phyloP scores from a whole-genome alignment of 768 basidiomycete genomes.

The Tulasnella sp. region DNA sequence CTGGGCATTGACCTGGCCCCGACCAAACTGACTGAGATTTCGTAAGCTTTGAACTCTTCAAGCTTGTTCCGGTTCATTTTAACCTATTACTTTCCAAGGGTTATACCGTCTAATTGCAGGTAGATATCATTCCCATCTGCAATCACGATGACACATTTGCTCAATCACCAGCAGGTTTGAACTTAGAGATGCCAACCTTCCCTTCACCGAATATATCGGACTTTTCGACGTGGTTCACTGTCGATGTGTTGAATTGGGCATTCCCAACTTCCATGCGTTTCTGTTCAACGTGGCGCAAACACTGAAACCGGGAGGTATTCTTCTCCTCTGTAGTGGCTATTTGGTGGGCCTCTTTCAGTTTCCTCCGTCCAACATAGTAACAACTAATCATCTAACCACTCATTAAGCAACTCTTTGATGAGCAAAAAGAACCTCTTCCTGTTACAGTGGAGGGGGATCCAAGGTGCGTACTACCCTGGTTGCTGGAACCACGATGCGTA shows the following conservation, averaged over 20 bases:
- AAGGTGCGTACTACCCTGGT: neutral
- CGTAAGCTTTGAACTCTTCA: neutral
- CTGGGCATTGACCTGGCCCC: too few relatives aligned
- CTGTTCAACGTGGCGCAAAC: neutral
- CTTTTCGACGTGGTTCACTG: neutral
- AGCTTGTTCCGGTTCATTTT: too few relatives aligned
- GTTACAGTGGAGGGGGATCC: conserved; percentile 5
- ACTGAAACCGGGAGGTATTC: neutral
- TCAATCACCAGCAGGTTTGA: too few relatives aligned
- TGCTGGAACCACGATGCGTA: too few relatives aligned
- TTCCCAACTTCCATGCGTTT: neutral
- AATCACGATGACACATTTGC: too few relatives aligned
- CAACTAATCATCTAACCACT: too few relatives aligned
- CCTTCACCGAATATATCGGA: neutral
- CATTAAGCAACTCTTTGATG: conserved; percentile 5
- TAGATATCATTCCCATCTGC: neutral
- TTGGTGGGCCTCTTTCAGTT: too few relatives aligned
- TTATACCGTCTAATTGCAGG: neutral
- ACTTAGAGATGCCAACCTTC: neutral
- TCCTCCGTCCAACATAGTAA: too few relatives aligned
- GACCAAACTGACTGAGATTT: neutral
- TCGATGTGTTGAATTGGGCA: neutral
- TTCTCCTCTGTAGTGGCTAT: neutral
- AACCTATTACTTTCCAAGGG: neutral
- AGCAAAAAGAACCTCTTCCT: conserved; percentile 8